Evolutionary conservation across 306 rosid genomes (phyloP), one percentile per base, ranked within the genome.

Genomic region (Gillenia trifoliata): DNA sequence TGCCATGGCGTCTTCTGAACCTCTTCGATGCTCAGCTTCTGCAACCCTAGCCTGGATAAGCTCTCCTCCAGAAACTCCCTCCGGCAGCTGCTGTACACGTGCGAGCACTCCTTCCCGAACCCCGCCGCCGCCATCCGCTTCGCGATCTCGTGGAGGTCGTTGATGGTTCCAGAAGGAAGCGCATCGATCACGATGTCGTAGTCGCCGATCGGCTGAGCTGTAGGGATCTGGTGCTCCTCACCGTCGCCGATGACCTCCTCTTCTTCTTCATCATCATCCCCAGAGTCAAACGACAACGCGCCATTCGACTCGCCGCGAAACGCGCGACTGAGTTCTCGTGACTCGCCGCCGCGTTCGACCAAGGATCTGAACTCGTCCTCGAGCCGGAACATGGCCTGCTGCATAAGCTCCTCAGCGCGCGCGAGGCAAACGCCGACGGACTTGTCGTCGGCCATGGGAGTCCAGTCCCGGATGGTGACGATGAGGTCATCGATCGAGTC

Each of bases 71-170:
- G 41, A 34, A 94, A 94, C 75, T 92, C 99, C 33, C 99, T 81
- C 78, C 99, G 76, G 87, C 90, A 87, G 74, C 90, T 89, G 30
- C 93, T 89, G 64, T 90, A 94, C 75, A 91, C 93, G 65, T 90
- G 98, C 5, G 92, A 88, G 60, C 98, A 90, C 88, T 94, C 96
- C 75, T 94, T 94, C n/a, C 88, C 93, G 30, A 88, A 94, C 9
- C 96, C 93, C 2, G 93, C 97, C 6, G 91, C 88, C 54, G 89
- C 96, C 99, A 94, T 94, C 2, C 96, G 91, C 82, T 92, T 89
- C 64, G 96, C 96, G 52, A 94, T 94, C 73, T 94, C 96, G 25
- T 92, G 98, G 45, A 94, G 99, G 29, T 92, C 96, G 75, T 83
- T 85, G 82, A 90, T 80, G 2, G 91, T 90, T 5, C 80, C 93